Evolutionary conservation across 148 eudicot species (phyloP).

Genomic region (Persicaria tinctoria): DNA sequence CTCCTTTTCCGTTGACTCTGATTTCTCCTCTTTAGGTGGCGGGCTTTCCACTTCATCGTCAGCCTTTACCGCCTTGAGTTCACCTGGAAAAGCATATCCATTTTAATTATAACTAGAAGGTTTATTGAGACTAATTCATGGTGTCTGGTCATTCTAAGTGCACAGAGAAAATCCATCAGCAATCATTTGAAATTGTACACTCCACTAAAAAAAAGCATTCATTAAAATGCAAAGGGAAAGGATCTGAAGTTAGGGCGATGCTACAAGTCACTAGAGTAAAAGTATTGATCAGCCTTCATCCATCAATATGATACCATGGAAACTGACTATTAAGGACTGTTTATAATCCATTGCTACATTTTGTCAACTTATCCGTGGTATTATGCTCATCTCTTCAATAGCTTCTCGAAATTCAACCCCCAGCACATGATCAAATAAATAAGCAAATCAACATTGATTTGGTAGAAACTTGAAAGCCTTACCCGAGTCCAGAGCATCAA

Average conservation of each 20-base stretch:
- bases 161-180: neutral
- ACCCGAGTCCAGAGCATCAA: slow-evolving; percentile 48
- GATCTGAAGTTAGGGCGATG: neutral
- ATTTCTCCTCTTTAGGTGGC: slow-evolving; percentile 19
- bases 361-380: neutral
- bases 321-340: neutral
- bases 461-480: slow-evolving; percentile 14
- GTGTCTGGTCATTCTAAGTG: neutral
- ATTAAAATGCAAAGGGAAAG: neutral
- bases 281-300: neutral
- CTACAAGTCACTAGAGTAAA: neutral
- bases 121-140: neutral
- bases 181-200: neutral
- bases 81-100: slow-evolving; percentile 24
- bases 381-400: neutral
- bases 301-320: neutral
- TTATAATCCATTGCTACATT: neutral
- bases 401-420: neutral
- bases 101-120: neutral
- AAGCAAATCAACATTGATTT: neutral
- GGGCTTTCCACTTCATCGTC: slow-evolving; percentile 24
- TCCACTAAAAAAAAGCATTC: neutral
- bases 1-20: neutral
- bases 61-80: slow-evolving; percentile 22
- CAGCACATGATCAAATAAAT: neutral